Evolutionary conservation across 768 basidiomycete genomes (phyloP).

Genomic region (Pholiota microspora): DNA sequence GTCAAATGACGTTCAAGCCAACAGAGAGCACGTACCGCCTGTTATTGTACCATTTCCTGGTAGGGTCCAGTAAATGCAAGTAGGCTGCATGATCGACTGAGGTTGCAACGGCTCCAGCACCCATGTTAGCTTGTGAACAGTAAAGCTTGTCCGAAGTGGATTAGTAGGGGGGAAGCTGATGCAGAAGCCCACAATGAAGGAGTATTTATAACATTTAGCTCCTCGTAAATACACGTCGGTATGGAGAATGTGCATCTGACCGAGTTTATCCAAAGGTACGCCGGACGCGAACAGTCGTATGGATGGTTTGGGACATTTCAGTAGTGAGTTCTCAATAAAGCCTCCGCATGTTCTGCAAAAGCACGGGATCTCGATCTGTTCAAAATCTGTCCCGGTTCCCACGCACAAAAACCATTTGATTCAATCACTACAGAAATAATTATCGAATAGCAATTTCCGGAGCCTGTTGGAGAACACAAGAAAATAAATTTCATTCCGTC

Average conservation of each 20-base stretch:
- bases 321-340: background rate
- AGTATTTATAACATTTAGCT: slow-evolving; percentile 30
- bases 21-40: slow-evolving; percentile 43
- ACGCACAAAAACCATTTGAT: slow-evolving; percentile 1
- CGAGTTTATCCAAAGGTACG: slow-evolving; percentile 45
- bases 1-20: background rate
- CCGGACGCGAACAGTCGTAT: slow-evolving; percentile 13
- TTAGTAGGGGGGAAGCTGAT: slow-evolving; percentile 29
- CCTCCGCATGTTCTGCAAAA: background rate
- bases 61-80: slow-evolving; percentile 59
- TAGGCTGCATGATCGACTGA: slow-evolving; percentile 35
- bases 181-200: slow-evolving; percentile 23
- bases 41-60: slow-evolving; percentile 77
- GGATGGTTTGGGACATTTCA: slow-evolving; percentile 1
- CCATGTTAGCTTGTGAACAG: slow-evolving; percentile 43
- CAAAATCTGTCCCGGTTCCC: background rate
- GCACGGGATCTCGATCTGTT: background rate
- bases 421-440: background rate
- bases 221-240: slow-evolving; percentile 12
- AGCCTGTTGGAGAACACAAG: background rate
- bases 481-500: too few relatives aligned
- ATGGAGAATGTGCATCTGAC: slow-evolving; percentile 32
- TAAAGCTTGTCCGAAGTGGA: slow-evolving; percentile 16
- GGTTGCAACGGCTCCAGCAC: slow-evolving; percentile 44
- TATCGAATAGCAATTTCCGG: background rate